These are phyloP conservation scores for Hypericum androsaemum DNA, from an alignment of 345 rosid species.

Conservation along the genomic window DNA sequence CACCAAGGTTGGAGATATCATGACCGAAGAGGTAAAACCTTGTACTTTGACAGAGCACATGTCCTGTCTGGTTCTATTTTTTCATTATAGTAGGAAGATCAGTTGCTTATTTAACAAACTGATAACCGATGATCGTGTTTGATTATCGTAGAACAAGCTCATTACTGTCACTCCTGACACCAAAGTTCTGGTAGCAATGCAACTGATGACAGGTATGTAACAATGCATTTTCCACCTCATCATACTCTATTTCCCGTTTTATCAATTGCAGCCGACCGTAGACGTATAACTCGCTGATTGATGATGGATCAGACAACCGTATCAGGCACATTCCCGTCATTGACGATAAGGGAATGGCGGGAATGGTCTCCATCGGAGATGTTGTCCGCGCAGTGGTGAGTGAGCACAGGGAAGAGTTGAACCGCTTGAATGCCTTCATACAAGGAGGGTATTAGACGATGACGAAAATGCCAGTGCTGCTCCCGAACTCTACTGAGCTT, in stretches of 20 bases:
- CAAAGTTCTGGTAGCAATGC: slow-evolving; percentile 94
- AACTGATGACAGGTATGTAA: slow-evolving; percentile 80
- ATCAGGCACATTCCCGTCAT: slow-evolving; percentile 96
- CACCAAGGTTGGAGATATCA: slow-evolving; percentile 95
- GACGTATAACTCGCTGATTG: too few relatives aligned
- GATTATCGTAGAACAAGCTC: slow-evolving; percentile 64
- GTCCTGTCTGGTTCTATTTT: neutral
- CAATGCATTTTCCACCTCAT: neutral
- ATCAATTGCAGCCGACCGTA: too few relatives aligned
- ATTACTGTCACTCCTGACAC: slow-evolving; percentile 88
- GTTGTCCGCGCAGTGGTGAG: slow-evolving; percentile 97
- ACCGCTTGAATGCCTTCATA: slow-evolving; percentile 81
- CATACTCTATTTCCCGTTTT: neutral
- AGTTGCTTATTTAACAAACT: neutral
- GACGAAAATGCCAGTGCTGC: slow-evolving; percentile 15
- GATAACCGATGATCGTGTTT: neutral
- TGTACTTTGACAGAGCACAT: neutral
- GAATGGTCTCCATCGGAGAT: slow-evolving; percentile 98
- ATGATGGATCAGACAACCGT: slow-evolving; percentile 55
- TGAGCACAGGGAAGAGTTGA: slow-evolving; percentile 84
- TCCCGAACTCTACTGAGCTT: too few relatives aligned
- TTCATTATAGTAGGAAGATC: neutral
- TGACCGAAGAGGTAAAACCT: slow-evolving; percentile 87
- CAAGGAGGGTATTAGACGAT: slow-evolving; percentile 83
- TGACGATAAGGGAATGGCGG: slow-evolving; percentile 65